Conservation (phyloP, 2,329 filamentous ascomycete species). For the Scortechinia acanthostroma region DNA sequence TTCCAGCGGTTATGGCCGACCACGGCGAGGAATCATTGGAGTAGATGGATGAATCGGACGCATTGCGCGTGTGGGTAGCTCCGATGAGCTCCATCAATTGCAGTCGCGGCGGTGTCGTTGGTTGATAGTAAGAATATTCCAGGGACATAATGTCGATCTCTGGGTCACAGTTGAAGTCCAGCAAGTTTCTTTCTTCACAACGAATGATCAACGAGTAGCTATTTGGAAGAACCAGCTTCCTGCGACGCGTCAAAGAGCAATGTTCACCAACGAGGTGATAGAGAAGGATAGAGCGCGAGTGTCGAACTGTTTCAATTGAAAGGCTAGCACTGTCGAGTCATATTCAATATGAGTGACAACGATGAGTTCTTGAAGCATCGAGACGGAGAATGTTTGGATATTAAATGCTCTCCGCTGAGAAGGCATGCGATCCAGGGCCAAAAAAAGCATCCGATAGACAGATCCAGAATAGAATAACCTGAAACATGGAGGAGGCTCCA, state of each 20-base stretch:
- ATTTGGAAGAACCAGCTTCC: conserved; percentile 13
- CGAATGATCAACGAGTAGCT: too few species aligned
- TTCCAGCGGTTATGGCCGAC: conserved; percentile 35
- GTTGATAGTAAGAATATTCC: neutral
- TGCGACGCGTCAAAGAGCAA: conserved; percentile 8
- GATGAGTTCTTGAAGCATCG: too few species aligned
- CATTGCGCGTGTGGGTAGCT: conserved; percentile 21
- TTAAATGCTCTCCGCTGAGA: conserved; percentile 20
- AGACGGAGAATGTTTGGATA: conserved; percentile 20
- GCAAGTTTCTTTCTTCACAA: too few species aligned
- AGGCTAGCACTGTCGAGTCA: too few species aligned
- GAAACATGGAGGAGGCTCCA: conserved; percentile 3
- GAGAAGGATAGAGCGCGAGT: too few species aligned
- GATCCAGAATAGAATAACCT: conserved; percentile 14
- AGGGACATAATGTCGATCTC: neutral
- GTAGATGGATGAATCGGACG: conserved; percentile 34
- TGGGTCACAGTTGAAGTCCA: too few species aligned
- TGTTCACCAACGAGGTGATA: conserved; percentile 5
- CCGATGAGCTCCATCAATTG: neutral
- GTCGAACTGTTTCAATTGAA: too few species aligned
- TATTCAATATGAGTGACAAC: too few species aligned
- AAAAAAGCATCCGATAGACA: too few species aligned
- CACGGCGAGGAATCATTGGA: conserved; percentile 45
- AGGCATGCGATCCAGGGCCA: too few species aligned
- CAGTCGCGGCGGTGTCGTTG: neutral